Percentiles rank a stretch among this genome's conserved stretches.
These are phyloP conservation scores for Flammula alnicola DNA, from an alignment of 1,284 basidiomycete species.

Conservation along the genomic window DNA sequence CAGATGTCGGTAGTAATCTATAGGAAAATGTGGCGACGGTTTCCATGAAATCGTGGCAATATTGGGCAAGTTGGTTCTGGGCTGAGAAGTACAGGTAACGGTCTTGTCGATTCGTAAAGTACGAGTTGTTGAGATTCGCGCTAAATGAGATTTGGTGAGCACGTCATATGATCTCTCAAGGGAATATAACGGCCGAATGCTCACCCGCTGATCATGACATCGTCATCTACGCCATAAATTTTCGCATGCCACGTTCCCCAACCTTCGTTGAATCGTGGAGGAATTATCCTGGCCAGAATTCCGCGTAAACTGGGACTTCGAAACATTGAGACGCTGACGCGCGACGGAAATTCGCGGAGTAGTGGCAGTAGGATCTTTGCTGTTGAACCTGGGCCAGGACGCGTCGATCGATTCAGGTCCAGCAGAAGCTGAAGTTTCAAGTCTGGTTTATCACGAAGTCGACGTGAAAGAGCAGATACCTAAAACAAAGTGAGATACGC, in stretches of 20 bases:
- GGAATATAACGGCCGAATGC: constrained; percentile 33
- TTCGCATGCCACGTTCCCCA: constrained; percentile 99
- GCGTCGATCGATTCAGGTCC: constrained; percentile 92
- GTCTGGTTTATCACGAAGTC: constrained; percentile 61
- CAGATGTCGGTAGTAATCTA: constrained; percentile 47
- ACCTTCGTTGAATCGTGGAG: constrained; percentile 95
- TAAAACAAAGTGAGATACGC: constrained; percentile 35
- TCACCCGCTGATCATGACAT: constrained; percentile 92
- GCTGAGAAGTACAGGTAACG: constrained; percentile 83
- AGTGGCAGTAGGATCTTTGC: constrained; percentile 78
- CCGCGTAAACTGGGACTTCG: constrained; percentile 86
- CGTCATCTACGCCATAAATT: constrained; percentile 92
- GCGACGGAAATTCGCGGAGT: constrained; percentile 70
- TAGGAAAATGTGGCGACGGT: constrained; percentile 81
- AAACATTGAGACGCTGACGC: constrained; percentile 82
- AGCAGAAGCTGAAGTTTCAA: constrained; percentile 80
- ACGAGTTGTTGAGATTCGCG: constrained; percentile 94
- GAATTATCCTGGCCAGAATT: constrained; percentile 77
- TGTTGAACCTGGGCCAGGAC: constrained; percentile 79
- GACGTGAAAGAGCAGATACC: constrained; percentile 68
- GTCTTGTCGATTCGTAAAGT: constrained; percentile 96
- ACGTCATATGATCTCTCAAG: constrained; percentile 3
- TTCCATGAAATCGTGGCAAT: constrained; percentile 82
- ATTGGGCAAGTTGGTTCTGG: constrained; percentile 73
- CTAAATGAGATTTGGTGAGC: constrained; percentile 48